Base-by-base conservation (phyloP, 2,329 filamentous ascomycete species). In the Fusarium duplospermum region DNA sequence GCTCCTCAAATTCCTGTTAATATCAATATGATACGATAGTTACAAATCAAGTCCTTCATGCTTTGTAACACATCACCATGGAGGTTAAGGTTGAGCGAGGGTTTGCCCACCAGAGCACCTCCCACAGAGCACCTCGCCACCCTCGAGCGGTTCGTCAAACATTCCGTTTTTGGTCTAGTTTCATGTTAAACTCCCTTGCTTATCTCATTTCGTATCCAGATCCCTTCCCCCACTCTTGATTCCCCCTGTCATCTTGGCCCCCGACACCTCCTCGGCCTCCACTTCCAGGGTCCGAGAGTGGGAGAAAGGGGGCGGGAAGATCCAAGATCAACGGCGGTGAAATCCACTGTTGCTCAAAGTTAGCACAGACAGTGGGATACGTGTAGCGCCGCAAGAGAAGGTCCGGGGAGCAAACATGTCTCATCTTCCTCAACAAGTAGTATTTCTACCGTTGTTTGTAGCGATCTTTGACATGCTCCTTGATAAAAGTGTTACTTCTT, bases 141-240 rank as follows among this genome's bases (percentile, higher is more conserved):
- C 24, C 47, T 52, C n/a, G 24, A 52, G 24, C 24, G n/a, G 16
- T 31, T 31, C 47, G 47, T 14, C 11, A 29, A n/a, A 31, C 18
- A 18, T 18, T 16, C 47, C 27, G 9, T 31, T 52, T 66, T 74
- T 86, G 29, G 81, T 80, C 3, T 63, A 29, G 47, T 31, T 31
- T 52, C 5, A 52, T n/a, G 16, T 52, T 14, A 52, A 18, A n/a
- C 24, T n/a, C 10, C 16, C 47, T 6, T 52, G 24, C 24, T 31
- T 52, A 52, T 52, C 47, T 52, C 47, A 52, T 31, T 18, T 52
- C 24, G 47, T 52, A 20, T 29, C 24, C 47, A 52, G 10, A 52
- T 11, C 58, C 42, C 18, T 61, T 36, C 40, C 57, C 57, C 57
- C 57, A 60, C 57, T 60, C 57, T 60, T 31, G 57, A 27, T 22